Percentiles rank a stretch among this genome's conserved stretches.
Evolutionary conservation across 768 basidiomycete species (phyloP).

Genomic region (Peribolospora kevripleyi): DNA sequence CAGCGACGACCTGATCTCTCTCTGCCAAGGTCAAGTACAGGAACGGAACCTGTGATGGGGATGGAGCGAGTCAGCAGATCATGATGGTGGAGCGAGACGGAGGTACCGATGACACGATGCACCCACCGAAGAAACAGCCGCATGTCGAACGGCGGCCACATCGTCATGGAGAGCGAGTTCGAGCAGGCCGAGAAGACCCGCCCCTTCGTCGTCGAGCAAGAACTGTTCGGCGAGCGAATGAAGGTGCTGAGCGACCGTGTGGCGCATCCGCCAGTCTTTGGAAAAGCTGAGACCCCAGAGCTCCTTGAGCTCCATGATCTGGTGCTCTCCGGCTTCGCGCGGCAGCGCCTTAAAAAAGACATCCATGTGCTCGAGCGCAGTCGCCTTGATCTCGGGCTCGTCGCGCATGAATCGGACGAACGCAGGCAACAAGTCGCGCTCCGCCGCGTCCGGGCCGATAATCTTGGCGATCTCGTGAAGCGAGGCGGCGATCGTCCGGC

Average conservation of each 20-base stretch:
- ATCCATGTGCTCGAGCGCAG: slow-evolving; percentile 42
- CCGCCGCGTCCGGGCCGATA: slow-evolving; percentile 44
- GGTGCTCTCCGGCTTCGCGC: slow-evolving; percentile 24
- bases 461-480: slow-evolving; percentile 72
- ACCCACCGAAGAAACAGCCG: slow-evolving; percentile 42
- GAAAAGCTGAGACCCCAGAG: slow-evolving; percentile 35
- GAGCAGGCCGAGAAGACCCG: slow-evolving; percentile 33
- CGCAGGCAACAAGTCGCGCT: slow-evolving; percentile 41
- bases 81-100: slow-evolving; percentile 3
- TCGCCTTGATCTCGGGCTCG: slow-evolving; percentile 43
- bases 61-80: neutral
- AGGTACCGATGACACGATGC: too few relatives aligned
- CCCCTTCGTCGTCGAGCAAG: slow-evolving; percentile 23
- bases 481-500: slow-evolving; percentile 60
- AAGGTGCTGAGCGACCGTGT: slow-evolving; percentile 37
- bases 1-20: slow-evolving; percentile 9
- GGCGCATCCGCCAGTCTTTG: slow-evolving; percentile 59
- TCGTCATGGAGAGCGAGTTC: slow-evolving; percentile 42
- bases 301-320: slow-evolving; percentile 24
- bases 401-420: slow-evolving; percentile 31
- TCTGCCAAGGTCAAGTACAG: slow-evolving; percentile 14
- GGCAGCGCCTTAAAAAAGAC: slow-evolving; percentile 34
- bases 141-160: slow-evolving; percentile 65
- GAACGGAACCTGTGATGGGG: slow-evolving; percentile 9
- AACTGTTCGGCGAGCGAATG: slow-evolving; percentile 25